Percentiles rank a stretch among this genome's conserved stretches.
phyloP scores from a whole-genome alignment of 2,329 filamentous ascomycete species.

The Colletotrichum sp. region DNA sequence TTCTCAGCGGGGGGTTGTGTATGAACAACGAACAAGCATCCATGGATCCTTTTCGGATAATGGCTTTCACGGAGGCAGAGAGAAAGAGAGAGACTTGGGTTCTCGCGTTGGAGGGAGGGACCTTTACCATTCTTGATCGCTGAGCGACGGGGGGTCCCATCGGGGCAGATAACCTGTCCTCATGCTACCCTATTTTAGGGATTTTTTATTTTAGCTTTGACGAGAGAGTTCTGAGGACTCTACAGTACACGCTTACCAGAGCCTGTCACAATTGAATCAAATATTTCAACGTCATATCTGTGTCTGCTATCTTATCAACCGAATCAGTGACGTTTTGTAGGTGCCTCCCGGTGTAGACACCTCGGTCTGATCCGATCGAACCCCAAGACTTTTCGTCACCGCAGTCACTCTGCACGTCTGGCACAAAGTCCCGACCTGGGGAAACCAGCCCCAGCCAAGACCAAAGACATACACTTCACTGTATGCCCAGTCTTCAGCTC shows the following conservation, averaged over 20 bases:
- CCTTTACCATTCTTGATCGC: conserved; percentile 1
- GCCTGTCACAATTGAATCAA: neutral
- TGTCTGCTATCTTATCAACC: neutral
- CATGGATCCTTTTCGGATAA: neutral
- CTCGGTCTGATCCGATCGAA: conserved; percentile 13
- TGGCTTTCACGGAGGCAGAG: neutral
- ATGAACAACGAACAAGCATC: conserved; percentile 6
- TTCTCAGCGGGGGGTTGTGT: neutral
- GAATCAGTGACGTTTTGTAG: neutral
- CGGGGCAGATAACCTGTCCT: neutral
- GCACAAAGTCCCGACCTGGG: neutral
- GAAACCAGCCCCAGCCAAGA: neutral
- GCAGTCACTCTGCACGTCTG: neutral
- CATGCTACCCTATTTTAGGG: neutral
- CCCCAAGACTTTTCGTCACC: neutral
- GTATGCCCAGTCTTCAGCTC: neutral
- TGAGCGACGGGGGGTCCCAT: neutral
- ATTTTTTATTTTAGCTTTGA: neutral
- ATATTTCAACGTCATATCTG: neutral
- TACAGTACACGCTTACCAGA: conserved; percentile 7
- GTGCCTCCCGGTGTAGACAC: neutral
- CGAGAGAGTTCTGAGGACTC: neutral
- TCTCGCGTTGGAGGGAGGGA: neutral
- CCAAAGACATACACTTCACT: neutral
- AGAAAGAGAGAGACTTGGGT: neutral